Evolutionary conservation across 1,284 basidiomycete species (phyloP).

Genomic region (Crucibulum parvulum): DNA sequence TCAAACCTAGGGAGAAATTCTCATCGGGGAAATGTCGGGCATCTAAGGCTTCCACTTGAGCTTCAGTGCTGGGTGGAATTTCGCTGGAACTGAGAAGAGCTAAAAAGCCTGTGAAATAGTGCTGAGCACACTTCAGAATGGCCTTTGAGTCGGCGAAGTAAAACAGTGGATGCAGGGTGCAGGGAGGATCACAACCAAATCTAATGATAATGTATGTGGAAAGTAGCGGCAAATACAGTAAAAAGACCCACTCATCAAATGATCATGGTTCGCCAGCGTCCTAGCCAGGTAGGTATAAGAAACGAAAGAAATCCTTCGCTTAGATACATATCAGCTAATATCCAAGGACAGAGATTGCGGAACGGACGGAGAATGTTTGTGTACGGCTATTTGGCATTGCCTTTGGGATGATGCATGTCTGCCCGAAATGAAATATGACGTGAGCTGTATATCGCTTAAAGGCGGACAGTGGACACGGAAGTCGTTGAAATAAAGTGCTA

Average conservation of each 20-base stretch:
- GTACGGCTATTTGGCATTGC: too few relatives aligned
- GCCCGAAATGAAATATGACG: too few relatives aligned
- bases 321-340: too few relatives aligned
- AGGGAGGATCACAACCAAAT: conserved; percentile 41
- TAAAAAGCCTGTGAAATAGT: conserved; percentile 43
- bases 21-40: conserved; percentile 47
- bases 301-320: too few relatives aligned
- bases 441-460: too few relatives aligned
- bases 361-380: too few relatives aligned
- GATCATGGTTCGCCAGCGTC: conserved; percentile 45
- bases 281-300: too few relatives aligned
- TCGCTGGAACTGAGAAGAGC: conserved; percentile 24
- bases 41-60: conserved; percentile 51
- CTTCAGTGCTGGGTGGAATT: conserved; percentile 51
- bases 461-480: too few relatives aligned
- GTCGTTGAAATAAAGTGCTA: too few relatives aligned
- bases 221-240: not conserved
- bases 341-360: too few relatives aligned
- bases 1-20: conserved; percentile 43
- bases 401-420: too few relatives aligned
- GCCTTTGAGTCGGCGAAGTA: conserved; percentile 40
- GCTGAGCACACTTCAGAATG: conserved; percentile 50
- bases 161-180: conserved; percentile 39
- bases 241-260: conserved; percentile 39
- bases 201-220: conserved; percentile 19